phyloP scores from a whole-genome alignment of 306 rosid genomes.

The Quercus cerris region DNA sequence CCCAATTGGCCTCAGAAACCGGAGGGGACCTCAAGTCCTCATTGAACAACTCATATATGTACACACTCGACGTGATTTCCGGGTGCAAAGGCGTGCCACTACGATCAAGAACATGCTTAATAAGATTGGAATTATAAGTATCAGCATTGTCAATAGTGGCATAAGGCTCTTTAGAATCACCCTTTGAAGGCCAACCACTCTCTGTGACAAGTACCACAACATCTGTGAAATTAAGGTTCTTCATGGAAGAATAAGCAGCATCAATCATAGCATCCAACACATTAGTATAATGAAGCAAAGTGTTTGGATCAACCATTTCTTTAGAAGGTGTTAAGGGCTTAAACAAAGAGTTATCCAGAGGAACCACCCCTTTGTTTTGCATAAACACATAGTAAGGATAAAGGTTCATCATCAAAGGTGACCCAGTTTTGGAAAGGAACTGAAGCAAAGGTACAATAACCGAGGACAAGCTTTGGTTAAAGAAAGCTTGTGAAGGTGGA shows the following conservation, averaged over 20 bases:
- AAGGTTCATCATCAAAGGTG: constrained; percentile 79
- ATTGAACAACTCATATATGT: constrained; percentile 64
- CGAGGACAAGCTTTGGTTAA: constrained; percentile 55
- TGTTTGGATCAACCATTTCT: constrained; percentile 91
- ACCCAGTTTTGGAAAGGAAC: constrained; percentile 56
- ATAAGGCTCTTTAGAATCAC: constrained; percentile 75
- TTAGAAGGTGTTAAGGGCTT: constrained; percentile 71
- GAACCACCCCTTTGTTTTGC: constrained; percentile 75
- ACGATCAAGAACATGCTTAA: constrained; percentile 72
- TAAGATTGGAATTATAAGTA: constrained; percentile 70
- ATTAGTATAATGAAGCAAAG: constrained; percentile 78
- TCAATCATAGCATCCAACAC: constrained; percentile 87
- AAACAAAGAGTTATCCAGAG: constrained; percentile 66
- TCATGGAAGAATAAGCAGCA: constrained; percentile 81
- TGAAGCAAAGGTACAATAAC: constrained; percentile 52
- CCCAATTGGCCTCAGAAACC: constrained; percentile 82
- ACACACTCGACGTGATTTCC: constrained; percentile 69
- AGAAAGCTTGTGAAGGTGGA: constrained; percentile 89
- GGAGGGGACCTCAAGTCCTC: constrained; percentile 88
- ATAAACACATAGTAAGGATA: constrained; percentile 89
- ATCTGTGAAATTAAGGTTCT: constrained; percentile 68
- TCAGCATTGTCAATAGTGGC: constrained; percentile 74
- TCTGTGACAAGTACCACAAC: constrained; percentile 70
- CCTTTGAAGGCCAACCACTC: constrained; percentile 86
- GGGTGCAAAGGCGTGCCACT: constrained; percentile 87